These are phyloP conservation scores for Mycena haematopus DNA, from an alignment of 768 basidiomycete species.

Conservation along the genomic window DNA sequence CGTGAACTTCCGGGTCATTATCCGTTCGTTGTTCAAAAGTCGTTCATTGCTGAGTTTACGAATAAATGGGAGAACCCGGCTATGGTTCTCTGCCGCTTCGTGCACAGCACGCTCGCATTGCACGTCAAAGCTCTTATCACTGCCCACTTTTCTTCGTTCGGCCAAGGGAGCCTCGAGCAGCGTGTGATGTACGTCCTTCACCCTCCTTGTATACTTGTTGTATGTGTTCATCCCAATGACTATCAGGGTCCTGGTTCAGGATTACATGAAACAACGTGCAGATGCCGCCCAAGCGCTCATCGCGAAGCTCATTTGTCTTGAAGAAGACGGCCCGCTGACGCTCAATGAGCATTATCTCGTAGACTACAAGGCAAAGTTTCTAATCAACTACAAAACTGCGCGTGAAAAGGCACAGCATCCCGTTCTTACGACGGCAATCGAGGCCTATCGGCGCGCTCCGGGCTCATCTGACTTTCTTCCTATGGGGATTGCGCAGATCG, in stretches of 20 bases:
- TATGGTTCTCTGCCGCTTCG: conserved; percentile 6
- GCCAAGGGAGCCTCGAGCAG: conserved; percentile 58
- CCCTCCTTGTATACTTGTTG: neutral
- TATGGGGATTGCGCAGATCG: neutral
- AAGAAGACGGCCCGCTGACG: conserved; percentile 51
- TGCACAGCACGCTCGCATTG: conserved; percentile 44
- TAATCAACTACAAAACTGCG: conserved; percentile 53
- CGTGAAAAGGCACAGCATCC: conserved; percentile 41
- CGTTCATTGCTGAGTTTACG: neutral
- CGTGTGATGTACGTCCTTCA: conserved; percentile 49
- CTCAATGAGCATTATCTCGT: conserved; percentile 55
- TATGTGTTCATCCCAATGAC: neutral
- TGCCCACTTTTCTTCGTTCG: conserved; percentile 57
- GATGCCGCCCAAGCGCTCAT: conserved; percentile 48
- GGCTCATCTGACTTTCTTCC: neutral
- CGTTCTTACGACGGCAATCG: conserved; percentile 30
- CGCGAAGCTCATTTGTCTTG: conserved; percentile 55
- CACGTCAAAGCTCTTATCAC: conserved; percentile 52
- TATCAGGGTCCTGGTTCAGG: conserved; percentile 54
- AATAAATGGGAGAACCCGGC: conserved; percentile 56
- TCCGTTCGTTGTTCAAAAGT: neutral
- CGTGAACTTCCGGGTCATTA: neutral
- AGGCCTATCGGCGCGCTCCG: conserved; percentile 35
- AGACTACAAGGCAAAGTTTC: conserved; percentile 54
- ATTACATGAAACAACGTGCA: conserved; percentile 55